Conservation (phyloP, 495 filamentous ascomycete species). For the Trichodelitschia bisporula region DNA sequence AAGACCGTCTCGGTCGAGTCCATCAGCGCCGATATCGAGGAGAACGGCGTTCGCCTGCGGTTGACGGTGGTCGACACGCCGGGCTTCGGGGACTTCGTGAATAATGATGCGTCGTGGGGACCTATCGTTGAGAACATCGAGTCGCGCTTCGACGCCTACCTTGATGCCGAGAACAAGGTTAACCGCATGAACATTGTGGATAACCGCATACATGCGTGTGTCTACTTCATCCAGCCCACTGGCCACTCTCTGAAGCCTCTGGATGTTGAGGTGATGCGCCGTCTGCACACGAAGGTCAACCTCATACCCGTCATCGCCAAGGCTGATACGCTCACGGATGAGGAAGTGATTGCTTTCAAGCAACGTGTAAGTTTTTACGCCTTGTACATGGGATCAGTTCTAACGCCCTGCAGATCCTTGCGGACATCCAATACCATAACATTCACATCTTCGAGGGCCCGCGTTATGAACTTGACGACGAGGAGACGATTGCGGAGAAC, state of each 20-base stretch:
- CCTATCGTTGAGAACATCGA: constrained; percentile 99
- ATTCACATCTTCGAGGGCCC: constrained; percentile 99
- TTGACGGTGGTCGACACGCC: constrained; percentile 95
- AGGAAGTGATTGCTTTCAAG: constrained; percentile 87
- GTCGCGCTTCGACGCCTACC: constrained; percentile 90
- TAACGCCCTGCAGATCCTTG: constrained; percentile 47
- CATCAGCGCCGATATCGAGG: constrained; percentile 95
- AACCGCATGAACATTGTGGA: constrained; percentile 99
- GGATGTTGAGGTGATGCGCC: constrained; percentile 97
- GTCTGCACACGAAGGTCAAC: constrained; percentile 99
- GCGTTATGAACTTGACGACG: constrained; percentile 93
- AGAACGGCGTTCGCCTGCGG: constrained; percentile 93
- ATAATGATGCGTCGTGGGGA: constrained; percentile 98
- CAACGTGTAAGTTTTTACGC: constrained; percentile 43
- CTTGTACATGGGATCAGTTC: constrained; percentile 1
- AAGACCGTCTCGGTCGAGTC: constrained; percentile 98
- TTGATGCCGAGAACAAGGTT: constrained; percentile 99
- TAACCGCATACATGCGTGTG: constrained; percentile 93
- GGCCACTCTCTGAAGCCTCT: constrained; percentile 98
- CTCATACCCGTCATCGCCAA: constrained; percentile 98
- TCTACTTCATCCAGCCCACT: constrained; percentile 98
- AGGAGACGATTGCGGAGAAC: constrained; percentile 98
- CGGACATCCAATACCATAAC: constrained; percentile 85
- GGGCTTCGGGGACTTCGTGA: constrained; percentile 96
- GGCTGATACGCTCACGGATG: constrained; percentile 90